Evolutionary conservation across 208 protist species (phyloP), one percentile per base, ranked within the genome.

Genomic region (Acanthamoeba royreba): DNA sequence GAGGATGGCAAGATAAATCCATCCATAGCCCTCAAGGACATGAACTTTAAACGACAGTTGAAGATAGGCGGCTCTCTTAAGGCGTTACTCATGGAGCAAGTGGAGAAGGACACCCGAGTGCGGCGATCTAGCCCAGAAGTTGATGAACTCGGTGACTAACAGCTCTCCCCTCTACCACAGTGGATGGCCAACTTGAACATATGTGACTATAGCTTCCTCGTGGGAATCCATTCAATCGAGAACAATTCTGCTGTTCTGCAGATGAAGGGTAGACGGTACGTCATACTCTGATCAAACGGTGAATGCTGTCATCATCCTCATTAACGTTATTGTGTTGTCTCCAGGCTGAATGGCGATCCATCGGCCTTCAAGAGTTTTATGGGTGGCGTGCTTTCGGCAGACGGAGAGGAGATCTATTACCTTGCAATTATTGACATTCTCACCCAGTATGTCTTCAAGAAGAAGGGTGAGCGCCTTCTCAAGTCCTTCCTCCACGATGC

Each of bases 51-150:
- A 40, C 92, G 92, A 15, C 40, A 94, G 46, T 45, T 94, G 25
- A 77, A 69, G 28, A 43, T 94, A 28, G 92, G 81, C 8, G 42
- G 43, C 2, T 79, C 46, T 19, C n/a, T 83, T 5, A 94, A 94
- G 74, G 81, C 77, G 33, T 72, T 81, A 43, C 92, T 94, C 19
- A 86, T 94, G 72, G 92, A 94, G 25, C 92, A 94, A 87, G 72
- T 89, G n/a, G 92, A 94, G 49, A 94, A 90, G 61, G 92, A 94
- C 74, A 90, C 77, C 28, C 92, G 81, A 53, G 92, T 94, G 69
- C 9, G 17, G 52, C 35, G 33, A 35, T n/a, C n/a, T n/a, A n/a
- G n/a, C n/a, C n/a, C n/a, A n/a, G n/a, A n/a, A n/a, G n/a, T n/a
- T 61, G 19, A 28, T 22, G 17, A 17, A 28, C 52, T 61, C 52